Evolutionary conservation across 164 flowering plant genomes (phyloP).

Genomic region (Nymphaea thermarum): DNA sequence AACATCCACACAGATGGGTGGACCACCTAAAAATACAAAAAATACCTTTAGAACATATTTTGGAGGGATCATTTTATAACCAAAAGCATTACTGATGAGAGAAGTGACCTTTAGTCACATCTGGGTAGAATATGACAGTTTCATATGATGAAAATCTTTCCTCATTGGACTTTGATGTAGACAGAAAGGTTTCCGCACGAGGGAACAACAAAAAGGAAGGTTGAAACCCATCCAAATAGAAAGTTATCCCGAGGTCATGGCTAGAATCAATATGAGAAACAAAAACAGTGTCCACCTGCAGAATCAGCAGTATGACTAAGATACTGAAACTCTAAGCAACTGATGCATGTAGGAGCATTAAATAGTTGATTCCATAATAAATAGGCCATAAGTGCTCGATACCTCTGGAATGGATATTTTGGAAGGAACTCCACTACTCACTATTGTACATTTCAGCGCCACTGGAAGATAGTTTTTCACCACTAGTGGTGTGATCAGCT

Average conservation of each 20-base stretch:
- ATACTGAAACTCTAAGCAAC: too few relatives aligned
- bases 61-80: too few relatives aligned
- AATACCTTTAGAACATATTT: not conserved
- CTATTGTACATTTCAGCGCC: conserved; percentile 40
- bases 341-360: too few relatives aligned
- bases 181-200: conserved; percentile 59
- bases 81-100: not conserved
- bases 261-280: conserved; percentile 73
- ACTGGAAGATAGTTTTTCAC: conserved; percentile 65
- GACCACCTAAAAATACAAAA: conserved; percentile 29
- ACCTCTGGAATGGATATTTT: conserved; percentile 59
- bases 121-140: conserved; percentile 40
- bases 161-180: conserved; percentile 59
- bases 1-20: conserved; percentile 35
- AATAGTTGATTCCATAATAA: too few relatives aligned
- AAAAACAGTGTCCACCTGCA: conserved; percentile 55
- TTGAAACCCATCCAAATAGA: conserved; percentile 45
- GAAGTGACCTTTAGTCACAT: conserved; percentile 33
- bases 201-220: conserved; percentile 48
- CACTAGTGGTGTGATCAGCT: conserved; percentile 58
- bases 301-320: conserved; percentile 1
- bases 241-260: conserved; percentile 57
- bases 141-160: conserved; percentile 53
- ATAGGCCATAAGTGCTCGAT: conserved; percentile 9
- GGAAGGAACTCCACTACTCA: conserved; percentile 55